A percentile compares a stretch with the other conserved stretches of the same genome.
Conservation (phyloP, 176 grass and related monocot genomes). For the Leersia perrieri region DNA sequence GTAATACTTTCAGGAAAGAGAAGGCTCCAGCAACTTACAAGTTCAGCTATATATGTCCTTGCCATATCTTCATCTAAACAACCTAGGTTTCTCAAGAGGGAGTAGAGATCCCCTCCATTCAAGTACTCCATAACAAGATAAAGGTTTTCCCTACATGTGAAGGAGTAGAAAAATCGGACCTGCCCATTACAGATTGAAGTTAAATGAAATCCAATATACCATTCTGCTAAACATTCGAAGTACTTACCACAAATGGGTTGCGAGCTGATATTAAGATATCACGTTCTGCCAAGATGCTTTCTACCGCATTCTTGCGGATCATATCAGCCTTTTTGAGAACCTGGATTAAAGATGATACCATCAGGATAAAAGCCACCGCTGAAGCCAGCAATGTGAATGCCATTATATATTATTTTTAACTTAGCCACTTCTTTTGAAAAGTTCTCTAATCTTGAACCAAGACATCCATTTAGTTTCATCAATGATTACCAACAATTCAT, state of each 20-base stretch:
- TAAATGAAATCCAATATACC: slow-evolving; percentile 22
- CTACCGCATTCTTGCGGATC: slow-evolving; percentile 94
- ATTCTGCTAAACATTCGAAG: not conserved
- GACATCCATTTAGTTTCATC: not conserved
- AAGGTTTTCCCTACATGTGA: slow-evolving; percentile 98
- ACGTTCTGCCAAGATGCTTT: slow-evolving; percentile 89
- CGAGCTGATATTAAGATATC: slow-evolving; percentile 87
- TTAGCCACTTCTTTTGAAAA: not conserved
- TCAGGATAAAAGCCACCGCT: not conserved
- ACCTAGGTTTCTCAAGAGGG: slow-evolving; percentile 81
- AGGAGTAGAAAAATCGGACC: slow-evolving; percentile 99
- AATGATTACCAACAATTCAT: not conserved
- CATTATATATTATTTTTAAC: not conserved
- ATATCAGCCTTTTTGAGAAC: slow-evolving; percentile 95
- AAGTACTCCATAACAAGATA: slow-evolving; percentile 99
- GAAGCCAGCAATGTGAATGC: not conserved
- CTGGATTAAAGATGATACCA: slow-evolving; percentile 30
- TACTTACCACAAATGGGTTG: slow-evolving; percentile 77
- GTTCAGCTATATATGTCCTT: slow-evolving; percentile 84
- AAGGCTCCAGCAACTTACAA: slow-evolving; percentile 40
- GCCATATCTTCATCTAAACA: slow-evolving; percentile 96
- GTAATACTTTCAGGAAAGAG: not conserved
- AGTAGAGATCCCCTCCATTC: slow-evolving; percentile 95
- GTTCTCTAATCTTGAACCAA: not conserved
- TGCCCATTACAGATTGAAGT: slow-evolving; percentile 50